A percentile compares a stretch with the other conserved stretches of the same genome.
Evolutionary conservation across 2,329 filamentous ascomycete species (phyloP).

Genomic region (Golovinomyces cichoracearum): DNA sequence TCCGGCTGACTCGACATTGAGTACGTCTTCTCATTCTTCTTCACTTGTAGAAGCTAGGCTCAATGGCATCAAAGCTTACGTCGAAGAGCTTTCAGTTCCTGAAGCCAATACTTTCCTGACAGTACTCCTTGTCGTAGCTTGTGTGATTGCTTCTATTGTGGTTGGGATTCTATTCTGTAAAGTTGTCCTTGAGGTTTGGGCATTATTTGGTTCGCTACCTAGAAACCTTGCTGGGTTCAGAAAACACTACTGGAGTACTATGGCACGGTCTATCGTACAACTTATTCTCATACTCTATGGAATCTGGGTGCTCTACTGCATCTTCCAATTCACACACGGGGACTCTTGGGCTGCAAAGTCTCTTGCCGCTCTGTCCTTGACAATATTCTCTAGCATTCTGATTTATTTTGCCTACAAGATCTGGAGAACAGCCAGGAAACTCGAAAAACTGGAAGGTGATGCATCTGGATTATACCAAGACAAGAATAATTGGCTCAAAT

Average conservation of each 20-base stretch:
- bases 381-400: constrained; percentile 56
- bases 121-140: constrained; percentile 64
- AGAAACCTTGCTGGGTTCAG: constrained; percentile 59
- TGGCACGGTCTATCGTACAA: constrained; percentile 69
- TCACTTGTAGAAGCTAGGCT: constrained; percentile 26
- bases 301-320: constrained; percentile 82
- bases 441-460: constrained; percentile 54
- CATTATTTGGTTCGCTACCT: constrained; percentile 69
- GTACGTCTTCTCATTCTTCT: constrained; percentile 6
- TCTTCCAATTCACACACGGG: constrained; percentile 81
- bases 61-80: constrained; percentile 54
- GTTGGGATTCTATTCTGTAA: constrained; percentile 76
- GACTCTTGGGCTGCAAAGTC: constrained; percentile 83
- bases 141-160: constrained; percentile 58
- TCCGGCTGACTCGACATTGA: constrained; percentile 4
- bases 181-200: constrained; percentile 72
- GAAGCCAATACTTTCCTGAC: constrained; percentile 91
- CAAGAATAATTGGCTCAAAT: constrained; percentile 78
- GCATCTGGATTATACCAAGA: constrained; percentile 53
- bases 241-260: constrained; percentile 84
- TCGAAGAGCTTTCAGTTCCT: constrained; percentile 63
- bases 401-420: constrained; percentile 67
- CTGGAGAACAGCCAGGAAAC: constrained; percentile 44
- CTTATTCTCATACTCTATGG: constrained; percentile 81
- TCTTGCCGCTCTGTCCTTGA: constrained; percentile 59